Evolutionary conservation across 495 filamentous ascomycete genomes (phyloP), one percentile per base, ranked within the genome.

Genomic region (Neurospora terricola): DNA sequence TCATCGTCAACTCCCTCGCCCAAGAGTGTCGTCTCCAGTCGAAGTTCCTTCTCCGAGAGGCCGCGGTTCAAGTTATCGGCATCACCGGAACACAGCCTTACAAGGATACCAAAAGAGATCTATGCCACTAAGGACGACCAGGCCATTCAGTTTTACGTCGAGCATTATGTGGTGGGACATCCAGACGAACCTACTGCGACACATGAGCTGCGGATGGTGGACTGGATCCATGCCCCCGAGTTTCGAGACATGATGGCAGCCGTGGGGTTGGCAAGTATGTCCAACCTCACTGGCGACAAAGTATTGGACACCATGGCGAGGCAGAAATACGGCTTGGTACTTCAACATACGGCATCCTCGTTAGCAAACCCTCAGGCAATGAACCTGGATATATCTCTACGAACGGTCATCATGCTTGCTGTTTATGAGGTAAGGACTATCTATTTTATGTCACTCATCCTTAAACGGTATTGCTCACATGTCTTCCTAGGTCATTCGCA

Each of bases 121-220:
- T 54, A 66, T 38, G 72, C 76, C 3, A 82, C 80, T 5, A 75
- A 78, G 30, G 80, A 82, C 23, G 84, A 86, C 68, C 82, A 79
- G 70, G 84, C 81, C 10, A 74, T 86, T 34, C 82, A 83, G 23
- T 86, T 86, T 73, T 86, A 85, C 72, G 73, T 85, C 70, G 81
- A 84, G 39, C 82, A 82, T 70, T 86, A 85, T 72, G 76, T 86
- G 7, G 75, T 86, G 48, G 81, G 83, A 18, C 81, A 84, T 72
- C 84, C 84, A 5, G 84, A 86, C 59, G 84, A 84, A 40, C 83
- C 84, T 66, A 82, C 71, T 45, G 76, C 36, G 23, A 73, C 76
- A 27, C 76, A 82, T 43, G 81, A 81, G 62, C 74, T 82, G 1
- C 74, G 69, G 2, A 74, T 71, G 34, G 40, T 62, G 38, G 38